Base-by-base conservation (phyloP, 345 rosid genomes). In the Salix viminalis region DNA sequence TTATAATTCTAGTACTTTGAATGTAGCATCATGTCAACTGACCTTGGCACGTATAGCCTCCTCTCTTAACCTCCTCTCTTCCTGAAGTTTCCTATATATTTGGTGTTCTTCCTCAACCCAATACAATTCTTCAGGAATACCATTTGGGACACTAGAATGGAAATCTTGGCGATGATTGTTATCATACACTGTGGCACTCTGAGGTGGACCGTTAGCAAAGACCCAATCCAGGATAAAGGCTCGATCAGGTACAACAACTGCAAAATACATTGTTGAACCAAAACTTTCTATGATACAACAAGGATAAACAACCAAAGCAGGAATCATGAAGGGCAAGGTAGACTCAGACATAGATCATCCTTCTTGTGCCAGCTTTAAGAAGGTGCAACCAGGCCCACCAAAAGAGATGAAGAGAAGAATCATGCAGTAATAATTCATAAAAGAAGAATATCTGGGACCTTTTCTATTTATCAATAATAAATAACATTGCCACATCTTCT, bases 141-240 rank as follows among this genome's bases (percentile, higher is more conserved):
- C 46, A 70, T 68, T 81, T 54, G 89, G 96, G 78, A 89, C 90
- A 81, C 86, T 79, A 42, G 90, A 92, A 77, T 89, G 97, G 79
- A 95, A 95, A 79, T 95, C 99, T 83, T 87, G 90, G 39, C 2
- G 70, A 73, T 82, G 67, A 77, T 90, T 93, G 83, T 93, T 95
- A 81, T 93, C 97, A 85, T 93, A 95, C 73, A 85, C 70, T 83
- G 71, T 65, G 18, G 96, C 97, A 79, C 77, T 85, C 70, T 84
- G 74, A 70, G 97, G 92, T 36, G 87, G 97, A 80, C 99, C 99
- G 86, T 95, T 93, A 82, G 97, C 87, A 81, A 93, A 90, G 68
- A 95, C 97, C 94, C 94, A 93, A 84, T 95, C 96, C 89, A 95
- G 83, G 62, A 93, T 88, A 77, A 84, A 32, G 61, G 97, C 94